Conservation (phyloP, 2,329 filamentous ascomycete genomes). For the Elsinoe ampelina region DNA sequence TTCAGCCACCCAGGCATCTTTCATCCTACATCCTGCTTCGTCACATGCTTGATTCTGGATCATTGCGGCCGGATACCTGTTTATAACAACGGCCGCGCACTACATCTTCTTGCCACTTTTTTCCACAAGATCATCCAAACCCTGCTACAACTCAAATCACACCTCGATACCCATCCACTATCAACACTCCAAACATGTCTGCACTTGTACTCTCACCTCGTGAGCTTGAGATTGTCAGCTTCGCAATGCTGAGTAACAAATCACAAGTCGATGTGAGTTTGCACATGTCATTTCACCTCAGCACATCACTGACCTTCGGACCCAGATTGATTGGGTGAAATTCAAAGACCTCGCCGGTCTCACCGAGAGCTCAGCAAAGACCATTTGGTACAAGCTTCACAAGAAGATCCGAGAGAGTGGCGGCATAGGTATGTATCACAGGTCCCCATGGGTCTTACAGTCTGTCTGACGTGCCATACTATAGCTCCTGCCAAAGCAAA, state of each 20-base stretch:
- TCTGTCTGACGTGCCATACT: too few relatives aligned
- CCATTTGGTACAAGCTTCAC: conserved; percentile 50
- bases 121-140: too few relatives aligned
- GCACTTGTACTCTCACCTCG: background rate
- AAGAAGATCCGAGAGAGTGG: conserved; percentile 51
- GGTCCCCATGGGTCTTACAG: background rate
- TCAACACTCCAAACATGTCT: background rate
- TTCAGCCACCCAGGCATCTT: too few relatives aligned
- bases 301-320: background rate
- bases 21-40: too few relatives aligned
- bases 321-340: conserved; percentile 19
- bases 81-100: too few relatives aligned
- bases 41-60: too few relatives aligned
- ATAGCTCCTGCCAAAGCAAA: background rate
- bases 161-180: background rate
- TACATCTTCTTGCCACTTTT: too few relatives aligned
- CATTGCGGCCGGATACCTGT: too few relatives aligned
- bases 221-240: background rate
- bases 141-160: too few relatives aligned
- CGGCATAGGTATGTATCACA: background rate
- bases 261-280: background rate
- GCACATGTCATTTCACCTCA: background rate
- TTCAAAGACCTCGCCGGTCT: conserved; percentile 17
- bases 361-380: conserved; percentile 18
- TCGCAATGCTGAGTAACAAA: background rate